Evolutionary conservation across 257 asterid species (phyloP).

Genomic region (Pogostemon cablin): DNA sequence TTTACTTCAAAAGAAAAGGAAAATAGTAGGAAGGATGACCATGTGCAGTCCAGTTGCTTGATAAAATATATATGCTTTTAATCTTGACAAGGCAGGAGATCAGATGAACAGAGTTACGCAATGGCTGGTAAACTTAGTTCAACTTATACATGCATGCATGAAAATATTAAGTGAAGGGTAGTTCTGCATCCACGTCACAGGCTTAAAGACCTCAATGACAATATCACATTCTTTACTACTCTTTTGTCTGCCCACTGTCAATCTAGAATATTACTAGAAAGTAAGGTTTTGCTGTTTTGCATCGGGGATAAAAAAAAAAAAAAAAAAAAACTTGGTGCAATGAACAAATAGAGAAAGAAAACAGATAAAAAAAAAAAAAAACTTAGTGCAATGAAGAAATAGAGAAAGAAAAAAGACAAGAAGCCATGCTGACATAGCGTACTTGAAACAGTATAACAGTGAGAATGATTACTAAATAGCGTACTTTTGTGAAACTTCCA

Average conservation of each 20-base stretch:
- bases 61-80: constrained; percentile 3
- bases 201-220: background rate
- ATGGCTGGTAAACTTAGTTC: background rate
- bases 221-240: background rate
- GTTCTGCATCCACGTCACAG: background rate
- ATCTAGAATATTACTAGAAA: background rate
- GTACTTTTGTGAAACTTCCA: constrained; percentile 76
- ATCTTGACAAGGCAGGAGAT: background rate
- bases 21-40: background rate
- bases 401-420: background rate
- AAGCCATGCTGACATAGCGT: background rate
- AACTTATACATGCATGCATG: background rate
- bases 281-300: background rate
- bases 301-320: background rate
- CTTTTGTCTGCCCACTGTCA: background rate
- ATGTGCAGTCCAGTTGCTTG: background rate
- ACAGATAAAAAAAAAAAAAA: background rate
- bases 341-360: background rate
- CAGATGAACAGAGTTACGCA: background rate
- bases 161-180: background rate
- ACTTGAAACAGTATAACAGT: background rate
- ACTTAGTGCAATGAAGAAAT: background rate
- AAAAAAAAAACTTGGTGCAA: background rate
- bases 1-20: background rate
- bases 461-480: background rate